A percentile compares a stretch with the other conserved stretches of the same genome.
Conservation (phyloP, 2,329 filamentous ascomycete species). For the Fusarium concolor region DNA sequence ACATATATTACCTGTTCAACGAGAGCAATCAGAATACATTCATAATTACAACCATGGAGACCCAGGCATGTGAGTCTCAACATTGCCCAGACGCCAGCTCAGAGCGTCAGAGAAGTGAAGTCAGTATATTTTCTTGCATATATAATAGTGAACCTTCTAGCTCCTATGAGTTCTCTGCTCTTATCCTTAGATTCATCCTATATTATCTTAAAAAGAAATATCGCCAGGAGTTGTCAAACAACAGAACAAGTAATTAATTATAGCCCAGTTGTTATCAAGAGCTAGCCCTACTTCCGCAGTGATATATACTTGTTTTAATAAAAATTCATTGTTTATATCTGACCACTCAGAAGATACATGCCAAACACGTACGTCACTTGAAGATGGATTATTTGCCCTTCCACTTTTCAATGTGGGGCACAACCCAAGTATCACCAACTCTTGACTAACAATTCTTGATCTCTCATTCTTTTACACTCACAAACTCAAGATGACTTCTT, state of each 20-base stretch:
- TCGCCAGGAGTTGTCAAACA: not conserved
- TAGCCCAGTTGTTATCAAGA: not conserved
- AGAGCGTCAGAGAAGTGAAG: too few species aligned
- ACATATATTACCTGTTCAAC: not conserved
- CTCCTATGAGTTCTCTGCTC: too few species aligned
- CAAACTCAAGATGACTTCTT: slow-evolving; percentile 20
- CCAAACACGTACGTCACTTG: slow-evolving; percentile 15
- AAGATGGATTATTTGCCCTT: slow-evolving; percentile 15
- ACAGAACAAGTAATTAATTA: not conserved
- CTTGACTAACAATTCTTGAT: slow-evolving; percentile 2
- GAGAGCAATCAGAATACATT: not conserved
- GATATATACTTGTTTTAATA: not conserved
- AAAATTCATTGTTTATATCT: not conserved
- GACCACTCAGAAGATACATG: not conserved
- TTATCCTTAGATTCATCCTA: too few species aligned
- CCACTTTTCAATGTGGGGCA: slow-evolving; percentile 38
- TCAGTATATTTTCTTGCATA: too few species aligned
- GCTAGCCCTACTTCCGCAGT: too few species aligned
- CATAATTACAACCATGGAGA: too few species aligned
- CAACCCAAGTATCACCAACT: slow-evolving; percentile 6
- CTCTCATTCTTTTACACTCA: not conserved
- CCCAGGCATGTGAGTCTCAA: too few species aligned
- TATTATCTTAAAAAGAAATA: too few species aligned
- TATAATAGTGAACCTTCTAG: too few species aligned
- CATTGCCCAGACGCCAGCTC: too few species aligned